phyloP scores from a whole-genome alignment of 805 yeast genomes.

The Hanseniaspora pseudoguilliermondii region DNA sequence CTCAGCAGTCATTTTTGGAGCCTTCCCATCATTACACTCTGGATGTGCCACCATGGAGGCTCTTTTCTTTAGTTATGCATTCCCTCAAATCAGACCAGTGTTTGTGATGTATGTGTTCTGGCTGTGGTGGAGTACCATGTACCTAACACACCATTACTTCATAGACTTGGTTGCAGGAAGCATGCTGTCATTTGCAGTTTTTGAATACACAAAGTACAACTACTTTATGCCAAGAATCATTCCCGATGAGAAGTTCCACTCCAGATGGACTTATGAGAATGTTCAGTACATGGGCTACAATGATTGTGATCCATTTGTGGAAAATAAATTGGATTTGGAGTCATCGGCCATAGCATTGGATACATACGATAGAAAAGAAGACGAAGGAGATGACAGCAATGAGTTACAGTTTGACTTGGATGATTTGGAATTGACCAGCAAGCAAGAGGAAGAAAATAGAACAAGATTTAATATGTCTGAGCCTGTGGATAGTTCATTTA shows the following conservation, averaged over 20 bases:
- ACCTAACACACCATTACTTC: slow-evolving; percentile 90
- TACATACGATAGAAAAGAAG: neutral
- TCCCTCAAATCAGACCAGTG: slow-evolving; percentile 54
- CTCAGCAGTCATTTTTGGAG: slow-evolving; percentile 91
- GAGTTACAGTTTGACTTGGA: slow-evolving; percentile 11
- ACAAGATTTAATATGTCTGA: neutral
- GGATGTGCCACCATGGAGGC: slow-evolving; percentile 94
- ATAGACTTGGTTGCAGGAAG: slow-evolving; percentile 92
- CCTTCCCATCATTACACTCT: slow-evolving; percentile 76
- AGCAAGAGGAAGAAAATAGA: slow-evolving; percentile 9
- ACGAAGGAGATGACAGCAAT: neutral
- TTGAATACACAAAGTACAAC: slow-evolving; percentile 53
- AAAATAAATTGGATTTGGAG: slow-evolving; percentile 3
- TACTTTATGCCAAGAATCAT: slow-evolving; percentile 40
- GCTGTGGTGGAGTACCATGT: slow-evolving; percentile 99
- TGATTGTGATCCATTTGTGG: slow-evolving; percentile 11
- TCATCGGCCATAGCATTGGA: slow-evolving; percentile 1
- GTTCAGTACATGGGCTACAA: slow-evolving; percentile 7
- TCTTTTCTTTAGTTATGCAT: slow-evolving; percentile 66
- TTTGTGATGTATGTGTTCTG: slow-evolving; percentile 73
- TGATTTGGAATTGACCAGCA: slow-evolving; percentile 4
- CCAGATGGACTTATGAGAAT: slow-evolving; percentile 13
- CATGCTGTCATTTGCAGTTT: slow-evolving; percentile 57
- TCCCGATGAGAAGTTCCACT: slow-evolving; percentile 10
- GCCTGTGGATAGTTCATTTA: no score